Base-by-base conservation (phyloP, 371 early-diverging fungal species). In the Batrachochytrium dendrobatidis region DNA sequence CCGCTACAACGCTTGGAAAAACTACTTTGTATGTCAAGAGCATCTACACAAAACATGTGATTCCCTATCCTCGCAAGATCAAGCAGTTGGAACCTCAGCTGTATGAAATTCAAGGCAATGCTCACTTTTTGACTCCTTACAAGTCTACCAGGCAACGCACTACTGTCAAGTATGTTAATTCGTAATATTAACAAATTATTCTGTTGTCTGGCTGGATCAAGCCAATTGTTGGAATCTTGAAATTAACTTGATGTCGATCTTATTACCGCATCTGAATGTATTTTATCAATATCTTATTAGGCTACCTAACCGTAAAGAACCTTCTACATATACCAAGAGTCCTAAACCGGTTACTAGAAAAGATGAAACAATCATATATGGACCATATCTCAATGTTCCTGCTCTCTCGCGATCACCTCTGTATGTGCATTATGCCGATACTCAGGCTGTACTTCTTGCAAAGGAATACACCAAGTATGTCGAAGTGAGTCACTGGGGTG, bases 401-500 rank as follows among this genome's bases (percentile, higher is more conserved):
- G 53, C 75, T 18, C 58, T 70, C 54, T 53, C 74, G 35, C 61
- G 56, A 24, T 74, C 75, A 3, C 26, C 71, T 24, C 69, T 87
- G 15, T 76, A 75, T 44, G 75, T 92, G 15, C 89, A 88, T 64
- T 95, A 83, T 70, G 83, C 78, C 58, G 75, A 86, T 54, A 62
- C 68, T 24, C 74, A 80, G 20, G 79, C 88, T 31, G 69, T 88
- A 26, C 64, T 92, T 1, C 85, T 86, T 18, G 83, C 86, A 0
- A 77, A 80, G 51, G 68, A 69, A 1, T 73, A 86, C 35, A 66
- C 72, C 30, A 83, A 91, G 39, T 87, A 91, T 53, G 64, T 94
- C 28, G 84, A 89, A 65, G 72, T 96, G 31, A 88, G 90, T 61
- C 93, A 93, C 64, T 90, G 90, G 89, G 88, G 86, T 30, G 77